These are phyloP conservation scores for Schizopora paradoxa DNA, from an alignment of 1,284 basidiomycete species.

Conservation along the genomic window DNA sequence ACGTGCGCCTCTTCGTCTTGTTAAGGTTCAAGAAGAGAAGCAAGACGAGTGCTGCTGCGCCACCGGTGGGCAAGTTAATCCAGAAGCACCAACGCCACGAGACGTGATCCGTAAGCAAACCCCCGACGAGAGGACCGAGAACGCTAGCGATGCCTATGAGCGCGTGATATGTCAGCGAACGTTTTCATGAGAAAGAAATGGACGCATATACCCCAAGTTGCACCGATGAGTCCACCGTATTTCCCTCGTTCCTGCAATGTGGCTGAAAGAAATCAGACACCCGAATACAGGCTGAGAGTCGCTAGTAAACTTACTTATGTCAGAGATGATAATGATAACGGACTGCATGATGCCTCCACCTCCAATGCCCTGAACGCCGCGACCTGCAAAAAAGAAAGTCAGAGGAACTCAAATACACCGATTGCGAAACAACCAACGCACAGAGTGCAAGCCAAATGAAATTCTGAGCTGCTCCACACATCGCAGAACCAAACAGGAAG, in stretches of 20 bases:
- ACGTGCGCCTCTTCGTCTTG: slow-evolving; percentile 26
- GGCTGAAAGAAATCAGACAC: background rate
- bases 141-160: slow-evolving; percentile 26
- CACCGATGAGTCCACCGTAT: slow-evolving; percentile 36
- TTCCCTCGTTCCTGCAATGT: slow-evolving; percentile 27
- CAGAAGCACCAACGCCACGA: slow-evolving; percentile 35
- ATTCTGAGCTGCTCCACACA: slow-evolving; percentile 41
- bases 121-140: slow-evolving; percentile 35
- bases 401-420: slow-evolving; percentile 23
- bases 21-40: slow-evolving; percentile 28
- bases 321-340: slow-evolving; percentile 30
- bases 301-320: slow-evolving; percentile 28
- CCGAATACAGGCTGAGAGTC: too few relatives aligned
- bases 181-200: slow-evolving; percentile 28
- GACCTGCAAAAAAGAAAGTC: slow-evolving; percentile 36
- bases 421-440: slow-evolving; percentile 1
- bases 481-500: slow-evolving; percentile 34
- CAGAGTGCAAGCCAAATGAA: slow-evolving; percentile 37
- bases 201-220: slow-evolving; percentile 39
- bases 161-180: background rate
- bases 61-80: slow-evolving; percentile 38
- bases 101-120: slow-evolving; percentile 35
- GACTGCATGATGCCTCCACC: slow-evolving; percentile 35
- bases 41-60: slow-evolving; percentile 32
- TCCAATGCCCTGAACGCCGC: slow-evolving; percentile 50